Conservation (phyloP, 768 basidiomycete genomes). For the Ramaria sp. region DNA sequence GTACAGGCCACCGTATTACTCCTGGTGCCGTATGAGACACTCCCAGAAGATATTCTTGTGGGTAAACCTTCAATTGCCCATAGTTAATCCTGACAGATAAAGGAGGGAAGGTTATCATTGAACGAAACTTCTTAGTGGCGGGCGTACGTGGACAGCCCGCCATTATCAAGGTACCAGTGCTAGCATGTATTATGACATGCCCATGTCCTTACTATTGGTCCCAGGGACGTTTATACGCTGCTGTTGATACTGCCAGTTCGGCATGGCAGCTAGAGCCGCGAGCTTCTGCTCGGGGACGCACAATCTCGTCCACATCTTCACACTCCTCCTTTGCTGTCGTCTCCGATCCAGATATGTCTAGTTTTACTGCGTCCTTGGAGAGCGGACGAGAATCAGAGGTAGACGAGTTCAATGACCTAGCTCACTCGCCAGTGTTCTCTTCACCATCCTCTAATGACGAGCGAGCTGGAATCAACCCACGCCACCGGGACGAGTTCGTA, state of each 20-base stretch:
- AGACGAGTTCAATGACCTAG: constrained; percentile 40
- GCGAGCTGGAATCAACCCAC: constrained; percentile 13
- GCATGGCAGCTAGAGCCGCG: constrained; percentile 77
- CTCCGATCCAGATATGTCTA: constrained; percentile 73
- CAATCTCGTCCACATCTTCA: constrained; percentile 63
- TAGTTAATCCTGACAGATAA: neutral
- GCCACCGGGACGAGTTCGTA: constrained; percentile 8
- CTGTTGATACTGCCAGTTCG: constrained; percentile 53
- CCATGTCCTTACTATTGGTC: neutral
- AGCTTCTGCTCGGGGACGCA: constrained; percentile 49
- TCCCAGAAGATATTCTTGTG: constrained; percentile 63
- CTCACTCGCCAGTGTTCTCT: constrained; percentile 45
- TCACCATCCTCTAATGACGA: constrained; percentile 55
- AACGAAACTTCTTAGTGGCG: constrained; percentile 59
- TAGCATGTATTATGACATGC: neutral
- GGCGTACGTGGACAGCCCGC: constrained; percentile 61
- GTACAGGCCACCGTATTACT: constrained; percentile 64
- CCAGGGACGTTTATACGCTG: constrained; percentile 66
- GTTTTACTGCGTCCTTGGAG: constrained; percentile 74
- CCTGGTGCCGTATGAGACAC: constrained; percentile 59
- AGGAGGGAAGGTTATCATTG: constrained; percentile 61
- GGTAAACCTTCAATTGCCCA: constrained; percentile 15
- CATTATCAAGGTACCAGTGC: constrained; percentile 58
- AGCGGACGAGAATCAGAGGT: constrained; percentile 61
- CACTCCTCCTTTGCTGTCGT: constrained; percentile 75